These are phyloP conservation scores for Scytalidium lignicola DNA, from an alignment of 2,329 filamentous ascomycete species.

Conservation along the genomic window DNA sequence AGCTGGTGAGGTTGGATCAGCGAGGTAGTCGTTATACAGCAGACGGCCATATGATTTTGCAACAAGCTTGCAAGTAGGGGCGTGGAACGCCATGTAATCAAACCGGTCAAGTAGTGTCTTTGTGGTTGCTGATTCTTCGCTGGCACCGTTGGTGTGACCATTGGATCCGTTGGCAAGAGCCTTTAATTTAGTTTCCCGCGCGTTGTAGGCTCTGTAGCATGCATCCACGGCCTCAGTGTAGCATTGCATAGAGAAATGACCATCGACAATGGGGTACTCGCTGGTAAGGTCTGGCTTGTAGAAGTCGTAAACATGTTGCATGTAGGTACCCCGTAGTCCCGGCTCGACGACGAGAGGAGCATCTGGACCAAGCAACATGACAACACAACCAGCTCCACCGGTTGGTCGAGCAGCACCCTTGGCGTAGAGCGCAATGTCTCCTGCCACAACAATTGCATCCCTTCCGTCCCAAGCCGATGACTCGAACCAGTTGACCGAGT, in stretches of 20 bases:
- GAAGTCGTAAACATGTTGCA: constrained; percentile 83
- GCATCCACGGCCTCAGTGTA: constrained; percentile 76
- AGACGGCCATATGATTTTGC: constrained; percentile 80
- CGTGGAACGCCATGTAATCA: constrained; percentile 78
- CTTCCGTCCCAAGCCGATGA: constrained; percentile 83
- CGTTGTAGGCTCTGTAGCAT: constrained; percentile 76
- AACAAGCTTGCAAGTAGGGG: constrained; percentile 83
- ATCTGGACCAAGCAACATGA: constrained; percentile 73
- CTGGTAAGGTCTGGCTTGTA: constrained; percentile 86
- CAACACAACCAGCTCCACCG: constrained; percentile 73
- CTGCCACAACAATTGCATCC: constrained; percentile 73
- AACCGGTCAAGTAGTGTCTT: constrained; percentile 73
- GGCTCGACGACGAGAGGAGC: constrained; percentile 73
- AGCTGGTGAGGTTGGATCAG: constrained; percentile 58
- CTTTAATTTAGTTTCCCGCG: constrained; percentile 61
- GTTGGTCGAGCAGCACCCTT: constrained; percentile 79
- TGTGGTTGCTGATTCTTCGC: constrained; percentile 26
- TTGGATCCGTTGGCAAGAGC: constrained; percentile 49
- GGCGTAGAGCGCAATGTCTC: constrained; percentile 81
- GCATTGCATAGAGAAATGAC: constrained; percentile 77
- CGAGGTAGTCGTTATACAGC: constrained; percentile 80
- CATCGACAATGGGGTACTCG: constrained; percentile 83
- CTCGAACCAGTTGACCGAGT: constrained; percentile 80
- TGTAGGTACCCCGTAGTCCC: constrained; percentile 73
- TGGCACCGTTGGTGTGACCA: constrained; percentile 42